phyloP scores from a whole-genome alignment of 1,139 yeast species.

The Taphrina betulina region DNA sequence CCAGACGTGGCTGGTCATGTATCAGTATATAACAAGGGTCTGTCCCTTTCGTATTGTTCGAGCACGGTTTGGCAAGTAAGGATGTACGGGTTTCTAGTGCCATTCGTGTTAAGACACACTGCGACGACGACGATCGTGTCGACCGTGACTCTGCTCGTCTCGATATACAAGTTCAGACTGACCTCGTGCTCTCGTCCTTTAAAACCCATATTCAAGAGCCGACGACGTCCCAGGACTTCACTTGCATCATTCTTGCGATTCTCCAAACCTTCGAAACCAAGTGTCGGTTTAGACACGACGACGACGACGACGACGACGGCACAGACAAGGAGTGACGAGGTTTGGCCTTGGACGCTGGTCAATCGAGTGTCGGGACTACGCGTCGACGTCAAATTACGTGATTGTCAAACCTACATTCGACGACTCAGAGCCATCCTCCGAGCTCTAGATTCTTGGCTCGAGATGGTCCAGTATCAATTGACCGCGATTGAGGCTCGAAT shows the following conservation, averaged over 20 bases:
- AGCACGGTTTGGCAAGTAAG: too few species aligned
- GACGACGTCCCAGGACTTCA: too few species aligned
- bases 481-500: too few species aligned
- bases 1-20: too few species aligned
- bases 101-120: not conserved
- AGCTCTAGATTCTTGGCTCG: not conserved
- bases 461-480: not conserved
- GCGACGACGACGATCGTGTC: constrained; percentile 11
- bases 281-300: too few species aligned
- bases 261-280: too few species aligned
- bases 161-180: constrained; percentile 6
- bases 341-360: not conserved
- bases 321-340: not conserved
- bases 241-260: too few species aligned
- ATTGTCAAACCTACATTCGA: too few species aligned
- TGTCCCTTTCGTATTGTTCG: too few species aligned
- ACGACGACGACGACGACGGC: not conserved
- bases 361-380: not conserved
- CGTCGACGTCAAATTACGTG: not conserved
- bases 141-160: not conserved
- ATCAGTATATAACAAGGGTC: too few species aligned
- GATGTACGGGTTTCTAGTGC: too few species aligned
- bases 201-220: not conserved
- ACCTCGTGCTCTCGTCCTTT: not conserved
- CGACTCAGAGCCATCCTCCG: not conserved